phyloP scores from a whole-genome alignment of 1,284 basidiomycete species.

The Ustilago bromivora region DNA sequence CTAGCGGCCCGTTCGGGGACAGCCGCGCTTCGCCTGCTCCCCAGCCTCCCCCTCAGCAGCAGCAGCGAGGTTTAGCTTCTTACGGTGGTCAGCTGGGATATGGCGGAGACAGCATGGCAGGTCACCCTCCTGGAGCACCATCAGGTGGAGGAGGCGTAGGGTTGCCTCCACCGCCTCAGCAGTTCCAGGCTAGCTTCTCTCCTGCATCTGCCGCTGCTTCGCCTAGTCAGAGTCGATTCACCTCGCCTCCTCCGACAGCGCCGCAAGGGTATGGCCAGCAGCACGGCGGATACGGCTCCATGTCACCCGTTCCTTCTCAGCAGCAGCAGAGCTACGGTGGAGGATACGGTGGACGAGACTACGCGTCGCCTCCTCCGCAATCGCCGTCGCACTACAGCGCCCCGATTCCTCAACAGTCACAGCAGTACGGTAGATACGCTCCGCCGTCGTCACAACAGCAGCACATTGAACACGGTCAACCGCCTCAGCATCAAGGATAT shows the following conservation, averaged over 20 bases:
- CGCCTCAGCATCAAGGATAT: conserved; percentile 12
- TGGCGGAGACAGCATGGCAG: conserved; percentile 2
- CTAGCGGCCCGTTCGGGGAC: conserved; percentile 39
- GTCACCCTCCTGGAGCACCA: conserved; percentile 2
- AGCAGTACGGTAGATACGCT: conserved; percentile 6
- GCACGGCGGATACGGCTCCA: conserved; percentile 14
- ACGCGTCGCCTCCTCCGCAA: conserved; percentile 15
- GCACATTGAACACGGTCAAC: conserved; percentile 6
- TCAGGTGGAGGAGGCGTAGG: conserved; percentile 12
- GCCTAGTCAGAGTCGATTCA: conserved; percentile 21
- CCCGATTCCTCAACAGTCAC: conserved; percentile 7
- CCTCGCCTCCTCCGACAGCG: conserved; percentile 22
- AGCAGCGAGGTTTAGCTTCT: conserved; percentile 14
- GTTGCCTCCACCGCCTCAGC: conserved; percentile 35
- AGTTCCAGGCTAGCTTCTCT: conserved; percentile 31
- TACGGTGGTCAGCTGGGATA: conserved; percentile 17
- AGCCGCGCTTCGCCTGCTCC: conserved; percentile 29
- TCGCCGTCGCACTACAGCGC: conserved; percentile 20
- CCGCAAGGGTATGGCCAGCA: conserved; percentile 10
- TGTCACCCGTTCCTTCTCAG: conserved; percentile 20
- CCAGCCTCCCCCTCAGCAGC: conserved; percentile 6
- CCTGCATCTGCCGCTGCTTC: conserved; percentile 4
- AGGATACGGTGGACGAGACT: conserved; percentile 16
- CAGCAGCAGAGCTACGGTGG: conserved; percentile 24
- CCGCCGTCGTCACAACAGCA: neutral